Percentiles rank a stretch among this genome's conserved stretches.
Evolutionary conservation across 1,139 yeast species (phyloP).

Genomic region (Lipomyces yarrowii): DNA sequence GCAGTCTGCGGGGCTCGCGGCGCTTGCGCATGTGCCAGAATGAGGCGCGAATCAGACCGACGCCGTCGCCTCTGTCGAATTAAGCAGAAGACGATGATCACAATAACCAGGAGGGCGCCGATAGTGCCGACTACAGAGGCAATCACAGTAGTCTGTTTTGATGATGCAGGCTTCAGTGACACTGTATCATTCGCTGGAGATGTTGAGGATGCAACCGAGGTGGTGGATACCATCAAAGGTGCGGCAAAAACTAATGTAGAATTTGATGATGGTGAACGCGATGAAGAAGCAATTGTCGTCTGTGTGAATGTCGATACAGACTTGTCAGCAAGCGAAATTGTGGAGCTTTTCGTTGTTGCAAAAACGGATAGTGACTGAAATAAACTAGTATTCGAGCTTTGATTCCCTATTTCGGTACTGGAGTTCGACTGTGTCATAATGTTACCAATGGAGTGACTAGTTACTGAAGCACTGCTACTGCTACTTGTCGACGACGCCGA

Average conservation of each 20-base stretch:
- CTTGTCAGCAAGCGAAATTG: not conserved
- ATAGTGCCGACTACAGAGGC: not conserved
- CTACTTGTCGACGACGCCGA: not conserved
- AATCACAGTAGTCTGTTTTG: not conserved
- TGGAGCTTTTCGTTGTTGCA: not conserved
- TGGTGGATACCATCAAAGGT: not conserved
- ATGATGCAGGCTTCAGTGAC: not conserved
- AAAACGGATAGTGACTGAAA: not conserved
- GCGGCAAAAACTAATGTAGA: not conserved
- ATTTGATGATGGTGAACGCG: not conserved
- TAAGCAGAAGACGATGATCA: constrained; percentile 9
- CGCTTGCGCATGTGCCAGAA: not conserved
- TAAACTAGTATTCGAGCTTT: not conserved
- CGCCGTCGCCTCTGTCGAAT: constrained; percentile 13
- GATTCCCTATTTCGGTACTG: not conserved
- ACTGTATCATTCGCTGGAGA: not conserved
- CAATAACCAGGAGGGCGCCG: constrained; percentile 6
- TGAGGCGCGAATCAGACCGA: not conserved
- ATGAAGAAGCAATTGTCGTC: too few species aligned
- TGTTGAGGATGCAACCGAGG: not conserved
- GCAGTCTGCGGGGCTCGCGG: not conserved
- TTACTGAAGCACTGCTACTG: too few species aligned
- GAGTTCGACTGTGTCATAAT: not conserved
- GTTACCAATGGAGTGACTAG: not conserved
- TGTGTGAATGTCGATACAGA: not conserved